Conservation (phyloP, 2,329 filamentous ascomycete species). For the Herpotrichia juniperi region DNA sequence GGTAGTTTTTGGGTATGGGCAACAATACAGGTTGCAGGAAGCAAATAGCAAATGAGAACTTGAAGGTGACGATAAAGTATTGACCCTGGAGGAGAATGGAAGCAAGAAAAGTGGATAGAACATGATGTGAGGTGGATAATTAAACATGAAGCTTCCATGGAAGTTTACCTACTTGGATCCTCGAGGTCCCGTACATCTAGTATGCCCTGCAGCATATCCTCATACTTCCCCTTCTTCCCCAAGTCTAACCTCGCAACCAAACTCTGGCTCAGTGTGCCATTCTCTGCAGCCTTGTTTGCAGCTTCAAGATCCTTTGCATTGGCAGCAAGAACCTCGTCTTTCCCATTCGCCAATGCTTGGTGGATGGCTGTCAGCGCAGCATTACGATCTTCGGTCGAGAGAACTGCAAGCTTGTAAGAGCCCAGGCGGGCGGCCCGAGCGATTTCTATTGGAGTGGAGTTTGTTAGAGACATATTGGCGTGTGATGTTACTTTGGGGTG, state of each 20-base stretch:
- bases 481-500: constrained; percentile 25
- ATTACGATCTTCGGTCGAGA: constrained; percentile 79
- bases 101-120: background rate
- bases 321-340: constrained; percentile 79
- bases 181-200: constrained; percentile 82
- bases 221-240: constrained; percentile 86
- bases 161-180: constrained; percentile 74
- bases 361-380: constrained; percentile 84
- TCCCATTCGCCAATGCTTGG: constrained; percentile 71
- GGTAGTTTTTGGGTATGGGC: background rate
- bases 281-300: constrained; percentile 74
- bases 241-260: constrained; percentile 89
- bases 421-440: constrained; percentile 80
- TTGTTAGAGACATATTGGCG: constrained; percentile 81
- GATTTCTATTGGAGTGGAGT: constrained; percentile 77
- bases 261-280: constrained; percentile 78
- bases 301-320: constrained; percentile 82
- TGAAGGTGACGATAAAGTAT: background rate
- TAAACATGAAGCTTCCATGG: background rate
- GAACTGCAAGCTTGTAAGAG: constrained; percentile 81
- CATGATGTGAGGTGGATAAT: background rate
- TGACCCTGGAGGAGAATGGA: background rate
- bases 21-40: no score
- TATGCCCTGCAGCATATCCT: constrained; percentile 97
- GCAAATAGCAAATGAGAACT: no score